phyloP scores from a whole-genome alignment of 768 basidiomycete species.

The Lentinula lateritia region DNA sequence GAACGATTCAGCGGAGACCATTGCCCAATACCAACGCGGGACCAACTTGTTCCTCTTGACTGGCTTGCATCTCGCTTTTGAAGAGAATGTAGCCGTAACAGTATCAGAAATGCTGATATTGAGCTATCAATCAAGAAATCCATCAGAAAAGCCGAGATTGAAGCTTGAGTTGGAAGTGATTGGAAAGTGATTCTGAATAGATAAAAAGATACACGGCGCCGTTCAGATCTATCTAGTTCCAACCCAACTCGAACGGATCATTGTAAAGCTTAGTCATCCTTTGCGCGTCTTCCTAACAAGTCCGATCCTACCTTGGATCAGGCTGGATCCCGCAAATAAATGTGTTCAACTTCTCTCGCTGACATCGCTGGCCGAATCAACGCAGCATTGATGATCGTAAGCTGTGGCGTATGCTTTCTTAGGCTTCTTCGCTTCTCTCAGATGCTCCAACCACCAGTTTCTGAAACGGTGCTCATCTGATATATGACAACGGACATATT shows the following conservation, averaged over 20 bases:
- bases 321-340: background rate
- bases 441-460: too few relatives aligned
- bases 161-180: too few relatives aligned
- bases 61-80: background rate
- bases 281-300: background rate
- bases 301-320: background rate
- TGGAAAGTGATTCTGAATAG: too few relatives aligned
- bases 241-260: too few relatives aligned
- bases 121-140: background rate
- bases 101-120: background rate
- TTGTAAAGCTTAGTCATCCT: too few relatives aligned
- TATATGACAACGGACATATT: background rate
- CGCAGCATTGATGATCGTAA: background rate
- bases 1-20: background rate
- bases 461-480: background rate
- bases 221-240: too few relatives aligned
- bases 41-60: background rate
- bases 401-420: too few relatives aligned
- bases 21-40: background rate
- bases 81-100: background rate
- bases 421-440: too few relatives aligned
- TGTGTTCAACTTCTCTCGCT: background rate
- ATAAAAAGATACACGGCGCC: too few relatives aligned
- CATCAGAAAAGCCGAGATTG: background rate
- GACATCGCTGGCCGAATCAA: background rate